phyloP scores from a whole-genome alignment of 202 grass and related monocot species.

The Brachypodium distachyon region DNA sequence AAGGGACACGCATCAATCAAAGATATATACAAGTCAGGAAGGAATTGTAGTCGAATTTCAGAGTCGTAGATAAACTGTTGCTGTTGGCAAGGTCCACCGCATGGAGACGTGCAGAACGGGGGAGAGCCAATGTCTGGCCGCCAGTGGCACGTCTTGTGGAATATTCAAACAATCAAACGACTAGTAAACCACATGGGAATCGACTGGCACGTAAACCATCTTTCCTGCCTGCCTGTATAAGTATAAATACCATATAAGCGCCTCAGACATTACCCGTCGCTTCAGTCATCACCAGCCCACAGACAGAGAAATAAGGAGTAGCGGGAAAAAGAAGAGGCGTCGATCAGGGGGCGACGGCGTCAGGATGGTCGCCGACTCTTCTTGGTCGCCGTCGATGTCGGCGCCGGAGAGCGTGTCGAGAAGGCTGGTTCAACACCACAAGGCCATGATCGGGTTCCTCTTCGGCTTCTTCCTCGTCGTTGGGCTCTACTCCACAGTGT shows the following conservation, averaged over 20 bases:
- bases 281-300: neutral
- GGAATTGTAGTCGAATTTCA: neutral
- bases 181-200: slow-evolving; percentile 3
- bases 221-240: neutral
- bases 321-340: neutral
- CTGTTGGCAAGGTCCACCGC: neutral
- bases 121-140: neutral
- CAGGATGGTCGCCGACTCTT: neutral
- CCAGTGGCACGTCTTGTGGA: slow-evolving; percentile 6
- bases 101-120: neutral
- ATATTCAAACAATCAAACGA: neutral
- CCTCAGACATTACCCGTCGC: neutral
- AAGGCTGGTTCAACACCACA: slow-evolving; percentile 19
- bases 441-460: slow-evolving; percentile 15
- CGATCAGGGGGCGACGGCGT: no score
- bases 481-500: slow-evolving; percentile 20
- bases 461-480: slow-evolving; percentile 34
- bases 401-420: neutral
- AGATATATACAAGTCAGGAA: neutral
- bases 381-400: neutral
- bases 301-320: neutral
- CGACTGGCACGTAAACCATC: neutral
- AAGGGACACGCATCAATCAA: no score
- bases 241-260: neutral
- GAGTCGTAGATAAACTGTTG: neutral